phyloP scores from a whole-genome alignment of 306 rosid species.

The Cucurbita moschata region DNA sequence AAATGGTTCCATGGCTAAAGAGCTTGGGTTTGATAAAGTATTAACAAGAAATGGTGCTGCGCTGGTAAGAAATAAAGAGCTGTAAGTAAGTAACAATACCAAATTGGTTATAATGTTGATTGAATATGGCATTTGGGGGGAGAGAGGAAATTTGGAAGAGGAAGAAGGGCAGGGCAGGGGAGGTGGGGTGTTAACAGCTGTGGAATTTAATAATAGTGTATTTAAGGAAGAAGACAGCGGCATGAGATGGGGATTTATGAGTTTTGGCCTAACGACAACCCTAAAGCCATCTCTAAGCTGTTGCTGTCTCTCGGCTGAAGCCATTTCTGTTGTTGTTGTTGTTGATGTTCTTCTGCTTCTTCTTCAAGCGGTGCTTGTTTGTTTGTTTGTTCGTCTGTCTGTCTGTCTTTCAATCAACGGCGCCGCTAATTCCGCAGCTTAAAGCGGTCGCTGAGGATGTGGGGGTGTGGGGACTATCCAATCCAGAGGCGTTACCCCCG shows the following conservation, averaged over 20 bases:
- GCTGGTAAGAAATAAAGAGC: not conserved
- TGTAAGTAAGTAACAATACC: not conserved
- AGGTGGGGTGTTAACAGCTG: not conserved
- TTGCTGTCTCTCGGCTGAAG: not conserved
- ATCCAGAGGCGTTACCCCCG: not conserved
- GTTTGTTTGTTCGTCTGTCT: not conserved
- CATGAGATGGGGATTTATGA: not conserved
- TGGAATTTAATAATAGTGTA: not conserved
- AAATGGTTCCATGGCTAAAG: slow-evolving; percentile 69
- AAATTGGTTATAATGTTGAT: not conserved
- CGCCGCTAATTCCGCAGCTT: not conserved
- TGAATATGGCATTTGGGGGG: not conserved
- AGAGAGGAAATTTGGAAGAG: not conserved
- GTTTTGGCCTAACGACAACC: not conserved
- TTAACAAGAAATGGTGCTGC: slow-evolving; percentile 1
- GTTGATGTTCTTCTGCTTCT: too few species aligned
- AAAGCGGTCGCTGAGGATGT: too few species aligned
- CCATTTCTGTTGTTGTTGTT: too few species aligned
- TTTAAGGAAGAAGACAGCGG: not conserved
- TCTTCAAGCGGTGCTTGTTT: not conserved
- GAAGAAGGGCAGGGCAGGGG: too few species aligned
- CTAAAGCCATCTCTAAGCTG: not conserved
- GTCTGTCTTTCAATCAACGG: not conserved
- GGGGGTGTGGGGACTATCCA: not conserved
- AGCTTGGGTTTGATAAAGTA: slow-evolving; percentile 40